These are phyloP conservation scores for Picochlorum sp. DNA, from an alignment of 139 green algal genomes.

Conservation along the genomic window DNA sequence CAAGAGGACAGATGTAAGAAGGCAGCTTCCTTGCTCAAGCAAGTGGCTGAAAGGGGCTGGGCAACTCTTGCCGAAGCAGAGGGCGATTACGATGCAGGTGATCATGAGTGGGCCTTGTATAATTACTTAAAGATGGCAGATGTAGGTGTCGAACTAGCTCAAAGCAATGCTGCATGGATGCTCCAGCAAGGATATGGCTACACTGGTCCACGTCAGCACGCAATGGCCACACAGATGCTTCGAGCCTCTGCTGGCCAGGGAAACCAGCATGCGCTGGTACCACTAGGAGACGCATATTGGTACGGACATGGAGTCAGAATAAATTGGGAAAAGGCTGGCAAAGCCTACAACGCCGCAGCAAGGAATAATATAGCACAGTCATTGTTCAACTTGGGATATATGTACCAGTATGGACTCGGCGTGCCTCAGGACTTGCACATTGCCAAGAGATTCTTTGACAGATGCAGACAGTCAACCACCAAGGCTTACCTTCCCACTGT, in stretches of 20 bases:
- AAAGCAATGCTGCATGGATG: conserved; percentile 90
- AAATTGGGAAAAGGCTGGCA: conserved; percentile 24
- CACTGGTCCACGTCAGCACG: neutral
- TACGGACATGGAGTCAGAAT: conserved; percentile 56
- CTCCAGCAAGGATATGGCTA: conserved; percentile 34
- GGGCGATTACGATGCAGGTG: conserved; percentile 47
- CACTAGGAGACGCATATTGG: conserved; percentile 76
- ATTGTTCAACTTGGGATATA: conserved; percentile 90
- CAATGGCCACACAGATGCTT: neutral
- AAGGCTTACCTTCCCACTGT: conserved; percentile 32
- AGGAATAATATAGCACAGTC: conserved; percentile 47
- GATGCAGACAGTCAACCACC: conserved; percentile 8
- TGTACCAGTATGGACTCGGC: conserved; percentile 82
- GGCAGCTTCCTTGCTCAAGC: neutral
- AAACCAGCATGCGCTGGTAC: conserved; percentile 62
- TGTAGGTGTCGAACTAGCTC: conserved; percentile 76
- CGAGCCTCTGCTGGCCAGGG: conserved; percentile 58
- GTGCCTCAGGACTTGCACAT: conserved; percentile 57
- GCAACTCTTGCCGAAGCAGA: conserved; percentile 21
- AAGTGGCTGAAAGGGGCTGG: neutral
- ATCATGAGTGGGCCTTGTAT: conserved; percentile 43
- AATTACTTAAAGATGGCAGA: conserved; percentile 71
- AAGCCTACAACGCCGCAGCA: conserved; percentile 26
- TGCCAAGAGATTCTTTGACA: conserved; percentile 64
- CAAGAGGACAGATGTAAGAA: neutral